Base-by-base conservation (phyloP, 306 rosid genomes). In the Calophaca sinica region DNA sequence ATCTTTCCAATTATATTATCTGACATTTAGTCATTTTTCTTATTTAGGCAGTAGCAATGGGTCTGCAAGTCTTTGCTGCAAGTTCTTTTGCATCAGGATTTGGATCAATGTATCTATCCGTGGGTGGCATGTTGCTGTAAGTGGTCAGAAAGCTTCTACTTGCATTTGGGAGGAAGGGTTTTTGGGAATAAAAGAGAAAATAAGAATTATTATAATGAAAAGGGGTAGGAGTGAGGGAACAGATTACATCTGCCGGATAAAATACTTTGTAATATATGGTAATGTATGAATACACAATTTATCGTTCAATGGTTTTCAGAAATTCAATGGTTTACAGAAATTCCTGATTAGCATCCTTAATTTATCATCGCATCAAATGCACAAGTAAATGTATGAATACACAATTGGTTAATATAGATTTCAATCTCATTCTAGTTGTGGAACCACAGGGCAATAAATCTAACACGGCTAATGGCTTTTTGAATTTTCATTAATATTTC, bases 61-160 rank as follows among this genome's bases (percentile, higher is more conserved):
- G 82, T 77, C 82, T 91, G 35, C 93, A 91, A 85, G 90, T 81
- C 64, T 62, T 82, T 72, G 97, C 87, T 71, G 89, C 90, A 41
- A 88, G 90, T 75, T 84, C 91, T 36, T 82, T 67, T 41, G 76
- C 80, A 60, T 76, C 96, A 33, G 86, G 87, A 52, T 78, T 81
- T 68, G 89, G 78, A 72, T 74, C 89, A 35, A 69, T 84, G 86
- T 88, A 83, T 77, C 86, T 92, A 39, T 88, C 97, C 9, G 87
- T 88, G 38, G 97, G 97, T 67, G 91, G 96, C 87, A 88, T 89
- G 86, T 86, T 89, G 67, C 77, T 89, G 97, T 92, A 83, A 92
- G 96, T 89, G 52, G 15, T 71, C 59, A 72, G 70, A 78, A 41
- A 51, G 45, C 78, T 77, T 66, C 26, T 66, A 65, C 68, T 72